Conservation (phyloP, 139 green algal genomes). For the Monoraphidium neglectum region DNA sequence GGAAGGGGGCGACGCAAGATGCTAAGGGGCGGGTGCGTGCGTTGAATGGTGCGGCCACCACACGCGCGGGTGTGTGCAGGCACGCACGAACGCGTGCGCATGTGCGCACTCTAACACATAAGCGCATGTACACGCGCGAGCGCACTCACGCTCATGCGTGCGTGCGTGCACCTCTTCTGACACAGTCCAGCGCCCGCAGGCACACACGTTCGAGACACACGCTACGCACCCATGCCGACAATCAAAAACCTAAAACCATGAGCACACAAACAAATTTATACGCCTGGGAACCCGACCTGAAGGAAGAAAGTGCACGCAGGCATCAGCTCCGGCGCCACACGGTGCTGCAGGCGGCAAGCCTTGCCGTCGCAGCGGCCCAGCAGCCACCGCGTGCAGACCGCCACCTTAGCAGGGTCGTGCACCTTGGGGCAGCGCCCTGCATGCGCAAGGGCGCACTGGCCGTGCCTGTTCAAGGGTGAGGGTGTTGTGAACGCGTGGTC, state of each 20-base stretch:
- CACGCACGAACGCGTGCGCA: neutral
- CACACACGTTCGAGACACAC: no score
- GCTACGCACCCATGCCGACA: no score
- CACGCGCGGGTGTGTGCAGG: neutral
- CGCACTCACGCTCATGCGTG: neutral
- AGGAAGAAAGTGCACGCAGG: constrained; percentile 73
- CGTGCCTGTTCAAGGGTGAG: no score
- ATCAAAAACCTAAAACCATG: neutral
- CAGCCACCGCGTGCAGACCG: constrained; percentile 71
- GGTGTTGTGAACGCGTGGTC: no score
- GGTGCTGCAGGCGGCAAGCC: constrained; percentile 61
- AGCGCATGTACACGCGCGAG: neutral
- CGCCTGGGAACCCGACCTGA: constrained; percentile 31
- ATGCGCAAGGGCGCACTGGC: constrained; percentile 22
- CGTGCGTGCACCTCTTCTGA: neutral
- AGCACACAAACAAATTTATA: neutral
- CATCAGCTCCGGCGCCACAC: constrained; percentile 62
- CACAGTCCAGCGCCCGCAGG: no score
- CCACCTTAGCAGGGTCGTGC: constrained; percentile 63
- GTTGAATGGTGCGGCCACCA: neutral
- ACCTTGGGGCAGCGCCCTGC: constrained; percentile 31
- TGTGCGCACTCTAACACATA: neutral
- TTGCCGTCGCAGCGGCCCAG: constrained; percentile 43
- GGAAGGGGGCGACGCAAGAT: neutral
- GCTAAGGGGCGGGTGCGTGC: neutral